Evolutionary conservation across 2,329 filamentous ascomycete genomes (phyloP), one percentile per base, ranked within the genome.

Genomic region (Diaporthe vaccinii): DNA sequence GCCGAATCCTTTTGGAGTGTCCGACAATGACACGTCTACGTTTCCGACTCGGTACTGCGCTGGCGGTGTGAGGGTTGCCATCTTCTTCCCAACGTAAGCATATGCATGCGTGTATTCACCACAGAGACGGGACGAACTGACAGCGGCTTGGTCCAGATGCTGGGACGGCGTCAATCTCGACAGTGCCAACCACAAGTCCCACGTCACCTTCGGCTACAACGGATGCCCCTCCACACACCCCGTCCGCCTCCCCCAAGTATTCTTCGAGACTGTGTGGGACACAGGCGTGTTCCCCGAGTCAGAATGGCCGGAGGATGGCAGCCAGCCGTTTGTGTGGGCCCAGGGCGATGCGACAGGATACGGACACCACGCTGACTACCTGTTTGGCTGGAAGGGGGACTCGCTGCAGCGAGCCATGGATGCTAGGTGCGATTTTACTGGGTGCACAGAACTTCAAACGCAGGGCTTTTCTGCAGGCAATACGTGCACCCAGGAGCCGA

Each of bases 91-190:
- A n/a, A 74, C 61, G 51, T 69, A 15, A 69, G 65, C 28, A 1
- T 6, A 4, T 4, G 17, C 20, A 49, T 17, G 3, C n/a, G 0
- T 28, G 25, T 2, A n/a, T n/a, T 9, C 28, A 53, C 2, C 46
- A 10, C 22, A 3, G 1, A 20, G 7, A 39, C 0, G 1, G 4
- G 7, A 15, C 0, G 7, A 14, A 39, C n/a, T 69, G 28, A 69
- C n/a, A 39, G n/a, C 3, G 4, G 12, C n/a, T 20, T 59, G 1
- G 8, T 59, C 1, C 10, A 80, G 79, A 14, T 91, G 89, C 84
- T 91, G 89, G 89, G 85, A 91, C 76, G 89, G 89, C 55, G 84
- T 84, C 57, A 85, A 89, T 76, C 77, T 87, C 72, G 88, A 90
- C 79, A 83, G 84, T 15, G 76, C 83, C 1, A 85, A 90, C 79